Evolutionary conservation across 805 yeast genomes (phyloP), one percentile per base, ranked within the genome.

Genomic region (Saturnispora serradocipensis): DNA sequence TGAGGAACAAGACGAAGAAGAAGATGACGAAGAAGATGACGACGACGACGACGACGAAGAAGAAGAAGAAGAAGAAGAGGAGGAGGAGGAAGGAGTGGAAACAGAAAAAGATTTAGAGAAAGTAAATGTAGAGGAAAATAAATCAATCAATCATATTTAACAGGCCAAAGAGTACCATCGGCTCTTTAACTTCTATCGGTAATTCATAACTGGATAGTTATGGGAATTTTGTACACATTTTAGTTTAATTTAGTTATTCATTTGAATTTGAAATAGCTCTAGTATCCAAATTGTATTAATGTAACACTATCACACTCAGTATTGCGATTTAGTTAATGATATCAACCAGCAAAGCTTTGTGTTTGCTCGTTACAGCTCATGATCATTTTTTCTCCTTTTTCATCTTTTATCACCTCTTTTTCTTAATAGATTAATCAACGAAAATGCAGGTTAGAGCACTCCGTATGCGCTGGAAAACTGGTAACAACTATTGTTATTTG

Each of bases 381-480:
- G 42, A 38, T 9, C 11, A 18, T 18, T n/a, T 38, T 38, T 27
- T 43, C 35, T 20, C n/a, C 30, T 43, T 15, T 20, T 43, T 27
- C 30, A 11, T 3, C 11, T 9, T 24, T 5, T 13, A 10, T 18
- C n/a, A 20, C n/a, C 20, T n/a, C 5, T 35, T 16, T 22, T 11
- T 7, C 34, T 13, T 3, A n/a, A n/a, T 25, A 34, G 15, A 16
- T 45, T 22, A 44, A 38, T 46, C 25, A 6, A 7, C 18, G 5
- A 76, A 67, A 45, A 93, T 93, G 99, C 93, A 87, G 59, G 77
- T 93, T 52, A 75, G 80, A 59, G 69, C 84, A 30, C 79, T 93
- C 58, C 90, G 91, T 50, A 90, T 90, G 96, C 80, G 97, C 67
- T 91, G 98, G 97, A 88, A 91, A 50, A 65, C 80, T 25, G 96